Conservation (phyloP, 2,329 filamentous ascomycete genomes). For the Paramyrothecium roridum region DNA sequence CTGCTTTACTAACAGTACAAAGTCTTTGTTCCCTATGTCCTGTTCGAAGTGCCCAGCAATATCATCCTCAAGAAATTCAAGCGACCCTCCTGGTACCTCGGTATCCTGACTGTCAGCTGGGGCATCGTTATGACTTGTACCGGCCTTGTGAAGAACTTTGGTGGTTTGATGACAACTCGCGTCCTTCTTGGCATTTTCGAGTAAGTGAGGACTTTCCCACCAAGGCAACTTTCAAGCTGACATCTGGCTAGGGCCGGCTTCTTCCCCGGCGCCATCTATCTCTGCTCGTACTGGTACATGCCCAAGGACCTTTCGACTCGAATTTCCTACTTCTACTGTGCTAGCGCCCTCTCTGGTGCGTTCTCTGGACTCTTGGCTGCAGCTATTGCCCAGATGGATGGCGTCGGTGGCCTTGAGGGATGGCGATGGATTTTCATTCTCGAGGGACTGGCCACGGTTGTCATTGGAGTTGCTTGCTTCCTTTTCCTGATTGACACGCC, state of each 20-base stretch:
- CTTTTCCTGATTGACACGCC: constrained; percentile 42
- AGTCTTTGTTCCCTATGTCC: constrained; percentile 57
- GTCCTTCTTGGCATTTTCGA: constrained; percentile 29
- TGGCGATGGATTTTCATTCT: constrained; percentile 58
- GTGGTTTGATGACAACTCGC: constrained; percentile 18
- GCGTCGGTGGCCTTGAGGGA: constrained; percentile 45
- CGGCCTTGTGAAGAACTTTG: constrained; percentile 22
- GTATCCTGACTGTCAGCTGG: constrained; percentile 57
- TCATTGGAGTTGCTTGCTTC: constrained; percentile 32
- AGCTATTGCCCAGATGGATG: constrained; percentile 16
- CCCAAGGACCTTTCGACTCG: constrained; percentile 19
- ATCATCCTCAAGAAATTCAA: constrained; percentile 58
- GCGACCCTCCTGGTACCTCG: constrained; percentile 61
- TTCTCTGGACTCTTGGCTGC: constrained; percentile 34
- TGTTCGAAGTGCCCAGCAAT: constrained; percentile 63
- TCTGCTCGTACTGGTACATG: constrained; percentile 25
- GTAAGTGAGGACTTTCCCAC: no score
- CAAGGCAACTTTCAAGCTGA: no score
- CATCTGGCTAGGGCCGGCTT: constrained; percentile 17
- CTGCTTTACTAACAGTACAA: no score
- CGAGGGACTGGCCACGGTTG: constrained; percentile 52
- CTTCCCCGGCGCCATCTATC: constrained; percentile 23
- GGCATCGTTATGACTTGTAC: constrained; percentile 21
- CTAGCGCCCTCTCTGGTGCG: constrained; percentile 37
- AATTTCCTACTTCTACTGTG: constrained; percentile 22